These are phyloP conservation scores for Achaetomiella virescens DNA, from an alignment of 495 filamentous ascomycete species.

Conservation along the genomic window DNA sequence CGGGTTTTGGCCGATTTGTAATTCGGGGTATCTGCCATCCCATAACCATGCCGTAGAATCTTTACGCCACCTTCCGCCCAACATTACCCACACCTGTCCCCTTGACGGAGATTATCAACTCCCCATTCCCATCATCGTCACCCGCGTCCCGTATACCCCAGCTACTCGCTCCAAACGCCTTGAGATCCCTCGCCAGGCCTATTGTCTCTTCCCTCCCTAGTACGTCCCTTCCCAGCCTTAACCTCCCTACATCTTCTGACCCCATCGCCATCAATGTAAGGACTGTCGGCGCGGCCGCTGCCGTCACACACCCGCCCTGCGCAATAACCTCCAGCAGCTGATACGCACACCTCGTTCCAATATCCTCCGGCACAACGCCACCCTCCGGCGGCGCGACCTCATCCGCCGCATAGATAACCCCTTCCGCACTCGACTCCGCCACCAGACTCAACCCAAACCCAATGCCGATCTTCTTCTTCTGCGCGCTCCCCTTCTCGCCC, in stretches of 20 bases:
- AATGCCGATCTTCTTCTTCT: constrained; percentile 50
- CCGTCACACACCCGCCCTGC: constrained; percentile 74
- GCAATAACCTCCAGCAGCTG: constrained; percentile 79
- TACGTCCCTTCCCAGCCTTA: constrained; percentile 64
- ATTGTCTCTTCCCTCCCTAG: constrained; percentile 73
- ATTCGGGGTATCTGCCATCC: background rate
- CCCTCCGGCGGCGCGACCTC: constrained; percentile 73
- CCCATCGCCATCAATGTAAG: constrained; percentile 96
- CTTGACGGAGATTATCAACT: constrained; percentile 84
- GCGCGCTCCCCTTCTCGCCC: constrained; percentile 51
- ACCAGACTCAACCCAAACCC: constrained; percentile 89
- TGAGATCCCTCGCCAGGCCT: constrained; percentile 72
- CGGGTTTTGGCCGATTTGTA: background rate
- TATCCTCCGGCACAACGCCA: constrained; percentile 79
- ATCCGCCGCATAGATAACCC: constrained; percentile 81
- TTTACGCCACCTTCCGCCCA: constrained; percentile 81
- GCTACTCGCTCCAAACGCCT: constrained; percentile 73
- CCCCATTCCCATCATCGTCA: constrained; percentile 53
- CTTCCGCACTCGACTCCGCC: constrained; percentile 76
- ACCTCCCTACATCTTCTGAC: constrained; percentile 52
- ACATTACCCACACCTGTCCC: constrained; percentile 94
- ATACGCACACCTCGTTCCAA: constrained; percentile 79
- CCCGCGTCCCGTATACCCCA: constrained; percentile 70
- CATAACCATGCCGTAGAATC: constrained; percentile 13
- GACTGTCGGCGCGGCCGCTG: constrained; percentile 60